Evolutionary conservation across 2,329 filamentous ascomycete species (phyloP).

Genomic region (Aspergillus sp.): DNA sequence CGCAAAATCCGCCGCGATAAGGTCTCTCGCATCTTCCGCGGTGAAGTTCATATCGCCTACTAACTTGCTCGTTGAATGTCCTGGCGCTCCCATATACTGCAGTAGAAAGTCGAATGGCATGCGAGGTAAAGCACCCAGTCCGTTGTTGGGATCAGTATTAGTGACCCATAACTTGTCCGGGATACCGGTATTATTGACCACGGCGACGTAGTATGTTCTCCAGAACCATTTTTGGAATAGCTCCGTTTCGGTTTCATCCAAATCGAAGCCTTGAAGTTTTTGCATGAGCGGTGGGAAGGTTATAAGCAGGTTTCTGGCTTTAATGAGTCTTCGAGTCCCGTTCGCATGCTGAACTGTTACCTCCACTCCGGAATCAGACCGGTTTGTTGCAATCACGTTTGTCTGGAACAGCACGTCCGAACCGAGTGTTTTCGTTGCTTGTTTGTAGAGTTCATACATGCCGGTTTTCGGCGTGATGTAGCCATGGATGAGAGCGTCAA

Average conservation of each 20-base stretch:
- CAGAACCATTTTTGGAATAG: constrained; percentile 43
- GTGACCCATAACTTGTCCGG: constrained; percentile 28
- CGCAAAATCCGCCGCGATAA: constrained; percentile 19
- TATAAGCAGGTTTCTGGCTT: constrained; percentile 41
- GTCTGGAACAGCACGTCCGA: constrained; percentile 30
- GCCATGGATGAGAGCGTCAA: constrained; percentile 21
- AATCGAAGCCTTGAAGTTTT: constrained; percentile 41
- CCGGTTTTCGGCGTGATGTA: constrained; percentile 24
- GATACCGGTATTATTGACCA: constrained; percentile 45
- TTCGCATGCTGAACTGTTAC: constrained; percentile 28
- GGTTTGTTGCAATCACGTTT: constrained; percentile 21
- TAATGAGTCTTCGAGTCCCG: constrained; percentile 33
- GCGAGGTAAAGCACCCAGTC: constrained; percentile 31
- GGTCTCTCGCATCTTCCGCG: constrained; percentile 13
- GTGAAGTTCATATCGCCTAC: constrained; percentile 27
- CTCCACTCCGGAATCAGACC: constrained; percentile 22
- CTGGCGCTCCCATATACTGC: constrained; percentile 15
- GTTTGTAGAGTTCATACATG: constrained; percentile 22
- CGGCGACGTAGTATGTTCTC: constrained; percentile 41
- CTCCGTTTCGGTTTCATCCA: constrained; percentile 34
- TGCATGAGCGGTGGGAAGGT: constrained; percentile 39
- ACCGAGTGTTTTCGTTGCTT: constrained; percentile 27
- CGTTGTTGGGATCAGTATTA: constrained; percentile 27
- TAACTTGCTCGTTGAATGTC: constrained; percentile 16
- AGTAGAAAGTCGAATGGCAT: constrained; percentile 16